Evolutionary conservation across 495 filamentous ascomycete species (phyloP).

Genomic region (Neurospora sp.): DNA sequence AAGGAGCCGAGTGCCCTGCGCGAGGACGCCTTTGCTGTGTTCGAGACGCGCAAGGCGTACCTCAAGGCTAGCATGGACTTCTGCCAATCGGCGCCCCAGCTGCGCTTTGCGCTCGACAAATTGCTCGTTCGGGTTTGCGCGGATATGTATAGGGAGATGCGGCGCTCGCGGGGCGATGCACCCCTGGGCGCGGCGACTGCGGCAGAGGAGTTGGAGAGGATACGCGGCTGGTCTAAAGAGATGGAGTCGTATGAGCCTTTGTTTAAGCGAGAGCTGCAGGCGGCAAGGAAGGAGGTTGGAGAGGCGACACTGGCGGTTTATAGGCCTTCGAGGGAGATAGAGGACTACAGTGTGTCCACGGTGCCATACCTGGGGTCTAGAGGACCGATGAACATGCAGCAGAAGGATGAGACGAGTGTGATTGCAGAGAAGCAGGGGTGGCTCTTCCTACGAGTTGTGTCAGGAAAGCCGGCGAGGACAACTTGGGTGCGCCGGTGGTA

Average conservation of each 20-base stretch:
- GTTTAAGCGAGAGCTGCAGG: slow-evolving; percentile 68
- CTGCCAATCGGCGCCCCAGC: slow-evolving; percentile 72
- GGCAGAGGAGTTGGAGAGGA: slow-evolving; percentile 69
- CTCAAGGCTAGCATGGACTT: slow-evolving; percentile 90
- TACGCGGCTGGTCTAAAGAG: slow-evolving; percentile 83
- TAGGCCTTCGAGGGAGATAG: slow-evolving; percentile 80
- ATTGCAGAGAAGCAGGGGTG: slow-evolving; percentile 83
- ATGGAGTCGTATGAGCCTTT: slow-evolving; percentile 76
- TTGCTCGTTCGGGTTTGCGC: slow-evolving; percentile 74
- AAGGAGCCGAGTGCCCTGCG: slow-evolving; percentile 85
- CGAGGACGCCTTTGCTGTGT: slow-evolving; percentile 93
- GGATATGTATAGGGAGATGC: slow-evolving; percentile 82
- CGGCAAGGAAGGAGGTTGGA: slow-evolving; percentile 74
- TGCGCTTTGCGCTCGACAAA: slow-evolving; percentile 71
- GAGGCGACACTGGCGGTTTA: slow-evolving; percentile 59
- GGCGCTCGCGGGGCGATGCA: slow-evolving; percentile 49
- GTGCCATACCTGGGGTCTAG: slow-evolving; percentile 73
- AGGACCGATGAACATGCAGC: slow-evolving; percentile 48
- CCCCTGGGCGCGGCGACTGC: not conserved
- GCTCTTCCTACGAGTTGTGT: slow-evolving; percentile 72
- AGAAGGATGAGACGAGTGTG: slow-evolving; percentile 34
- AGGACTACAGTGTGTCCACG: slow-evolving; percentile 82
- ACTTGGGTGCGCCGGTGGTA: slow-evolving; percentile 89
- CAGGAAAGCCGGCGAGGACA: slow-evolving; percentile 80
- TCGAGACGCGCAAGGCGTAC: slow-evolving; percentile 86